A percentile compares a stretch with the other conserved stretches of the same genome.
These are phyloP conservation scores for Heimioporus punctisporus DNA, from an alignment of 1,284 basidiomycete genomes.

Conservation along the genomic window DNA sequence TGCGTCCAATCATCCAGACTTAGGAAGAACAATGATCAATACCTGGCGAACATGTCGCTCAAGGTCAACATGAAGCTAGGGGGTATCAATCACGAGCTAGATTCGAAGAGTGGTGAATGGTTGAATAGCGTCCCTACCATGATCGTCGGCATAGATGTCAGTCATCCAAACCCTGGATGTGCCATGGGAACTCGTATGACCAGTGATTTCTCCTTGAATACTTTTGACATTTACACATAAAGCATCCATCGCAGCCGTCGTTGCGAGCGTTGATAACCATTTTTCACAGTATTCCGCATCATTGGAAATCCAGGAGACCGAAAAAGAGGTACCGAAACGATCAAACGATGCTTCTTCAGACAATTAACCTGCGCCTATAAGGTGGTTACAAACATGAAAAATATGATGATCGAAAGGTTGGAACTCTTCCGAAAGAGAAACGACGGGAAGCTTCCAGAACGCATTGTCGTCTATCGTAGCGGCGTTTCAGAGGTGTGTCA, in stretches of 20 bases:
- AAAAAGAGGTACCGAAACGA: slow-evolving; percentile 37
- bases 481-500: slow-evolving; percentile 70
- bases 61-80: slow-evolving; percentile 83
- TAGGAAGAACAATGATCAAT: slow-evolving; percentile 61
- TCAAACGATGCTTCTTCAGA: slow-evolving; percentile 17
- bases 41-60: slow-evolving; percentile 74
- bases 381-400: slow-evolving; percentile 70
- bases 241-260: slow-evolving; percentile 82
- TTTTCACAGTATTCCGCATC: slow-evolving; percentile 75
- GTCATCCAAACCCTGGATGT: slow-evolving; percentile 74
- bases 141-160: slow-evolving; percentile 85
- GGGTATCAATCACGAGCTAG: slow-evolving; percentile 70
- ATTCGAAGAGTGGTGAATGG: slow-evolving; percentile 52
- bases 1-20: slow-evolving; percentile 71
- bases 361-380: slow-evolving; percentile 33
- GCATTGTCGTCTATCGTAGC: slow-evolving; percentile 77
- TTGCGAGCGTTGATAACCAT: slow-evolving; percentile 65
- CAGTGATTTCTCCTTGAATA: neutral
- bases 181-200: slow-evolving; percentile 51
- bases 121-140: slow-evolving; percentile 63
- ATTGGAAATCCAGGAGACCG: slow-evolving; percentile 70
- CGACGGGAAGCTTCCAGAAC: slow-evolving; percentile 48
- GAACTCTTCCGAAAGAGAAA: slow-evolving; percentile 51
- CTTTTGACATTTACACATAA: neutral
- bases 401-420: slow-evolving; percentile 74